A percentile compares a stretch with the other conserved stretches of the same genome.
phyloP scores from a whole-genome alignment of 2,329 filamentous ascomycete genomes.

The Ascochyta fabae region DNA sequence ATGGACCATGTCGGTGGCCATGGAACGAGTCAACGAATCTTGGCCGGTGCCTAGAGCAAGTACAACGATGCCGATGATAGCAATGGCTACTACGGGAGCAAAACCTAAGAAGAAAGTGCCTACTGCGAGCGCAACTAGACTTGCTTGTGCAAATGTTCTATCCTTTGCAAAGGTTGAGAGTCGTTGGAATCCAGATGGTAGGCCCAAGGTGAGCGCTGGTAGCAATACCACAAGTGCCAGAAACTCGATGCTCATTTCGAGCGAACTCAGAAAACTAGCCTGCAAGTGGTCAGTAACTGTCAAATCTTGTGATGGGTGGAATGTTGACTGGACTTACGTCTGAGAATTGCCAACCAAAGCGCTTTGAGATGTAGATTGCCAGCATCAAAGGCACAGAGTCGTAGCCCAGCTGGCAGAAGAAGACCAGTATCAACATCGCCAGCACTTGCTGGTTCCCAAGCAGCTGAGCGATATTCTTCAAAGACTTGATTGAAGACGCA shows the following conservation, averaged over 20 bases:
- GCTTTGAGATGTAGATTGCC: slow-evolving; percentile 27
- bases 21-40: slow-evolving; percentile 26
- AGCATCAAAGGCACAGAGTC: slow-evolving; percentile 27
- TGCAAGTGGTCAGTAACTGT: background rate
- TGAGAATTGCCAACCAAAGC: slow-evolving; percentile 26
- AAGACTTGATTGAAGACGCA: background rate
- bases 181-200: slow-evolving; percentile 4
- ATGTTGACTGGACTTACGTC: slow-evolving; percentile 18
- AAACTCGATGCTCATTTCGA: slow-evolving; percentile 28
- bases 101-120: slow-evolving; percentile 20
- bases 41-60: slow-evolving; percentile 27
- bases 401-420: slow-evolving; percentile 26
- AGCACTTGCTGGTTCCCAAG: slow-evolving; percentile 19
- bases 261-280: slow-evolving; percentile 26
- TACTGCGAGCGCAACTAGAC: slow-evolving; percentile 16
- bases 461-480: slow-evolving; percentile 1
- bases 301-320: background rate
- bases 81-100: slow-evolving; percentile 20
- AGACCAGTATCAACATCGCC: slow-evolving; percentile 19
- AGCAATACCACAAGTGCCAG: slow-evolving; percentile 16
- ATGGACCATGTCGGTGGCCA: slow-evolving; percentile 28
- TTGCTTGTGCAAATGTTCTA: slow-evolving; percentile 14
- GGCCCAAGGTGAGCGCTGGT: slow-evolving; percentile 12
- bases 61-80: slow-evolving; percentile 21
- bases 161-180: slow-evolving; percentile 15